Base-by-base conservation (phyloP, 2,329 filamentous ascomycete species). In the Claviceps sp. region DNA sequence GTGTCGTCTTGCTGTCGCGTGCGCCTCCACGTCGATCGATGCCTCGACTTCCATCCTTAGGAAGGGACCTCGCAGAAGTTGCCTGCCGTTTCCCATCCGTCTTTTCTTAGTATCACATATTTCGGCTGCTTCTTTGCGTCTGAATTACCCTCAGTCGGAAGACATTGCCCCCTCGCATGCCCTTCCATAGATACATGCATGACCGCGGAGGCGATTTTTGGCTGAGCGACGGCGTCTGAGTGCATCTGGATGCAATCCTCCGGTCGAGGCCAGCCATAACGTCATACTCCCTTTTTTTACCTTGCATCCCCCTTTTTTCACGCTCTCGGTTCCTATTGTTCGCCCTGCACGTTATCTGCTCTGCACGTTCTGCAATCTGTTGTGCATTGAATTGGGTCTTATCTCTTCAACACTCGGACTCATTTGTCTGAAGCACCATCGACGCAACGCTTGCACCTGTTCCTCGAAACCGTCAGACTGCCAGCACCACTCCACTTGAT, bases 401-500 rank as follows among this genome's bases (percentile, higher is more conserved):
- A 37, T 37, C 29, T 14, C 14, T 13, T 46, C 34, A 16, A 36
- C 34, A 5, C 16, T 36, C 13, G 44, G 43, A 3, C 20, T 14
- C 14, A 37, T 47, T 37, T 29, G 7, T 23, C 38, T 26, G 34
- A 34, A 29, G 20, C 42, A 39, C 20, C 22, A n/a, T n/a, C 42
- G 14, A 45, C 34, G 34, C 42, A 45, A 16, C 42, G 16, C 36
- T 26, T 29, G 49, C 43, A 42, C 49, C n/a, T 34, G n/a, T 26
- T 40, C 7, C 6, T 46, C 37, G 23, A 47, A 22, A 46, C 22
- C 16, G 36, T 23, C 36, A 34, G 14, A 40, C 36, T 42, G 37
- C 44, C 42, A 47, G 49, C 37, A 23, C 49, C 43, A 47, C 49
- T 50, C 49, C 49, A 42, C 44, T 51, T 47, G 44, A 47, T 46